Base-by-base conservation (phyloP, 2,329 filamentous ascomycete species). In the Sporothrix sp. region DNA sequence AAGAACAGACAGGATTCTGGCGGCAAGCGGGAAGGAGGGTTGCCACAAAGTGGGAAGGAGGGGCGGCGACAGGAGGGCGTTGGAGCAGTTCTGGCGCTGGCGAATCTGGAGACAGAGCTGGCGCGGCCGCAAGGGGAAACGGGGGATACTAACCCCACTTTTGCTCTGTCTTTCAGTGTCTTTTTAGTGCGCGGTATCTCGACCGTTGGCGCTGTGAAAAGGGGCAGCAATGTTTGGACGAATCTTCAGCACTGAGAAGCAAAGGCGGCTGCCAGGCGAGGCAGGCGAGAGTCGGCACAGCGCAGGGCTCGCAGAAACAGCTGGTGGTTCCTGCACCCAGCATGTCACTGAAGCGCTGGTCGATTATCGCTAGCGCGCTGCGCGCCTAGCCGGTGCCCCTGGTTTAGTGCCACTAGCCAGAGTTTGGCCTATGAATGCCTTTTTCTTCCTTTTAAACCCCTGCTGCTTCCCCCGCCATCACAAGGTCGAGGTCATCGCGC, bases 21-120 rank as follows among this genome's bases (percentile, higher is more conserved):
- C 44, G 44, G 44, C 40, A 47, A 42, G 50, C 39, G 39, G 50
- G 44, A 37, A 32, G 23, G 11, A 32, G 28, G 37, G 39, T 45
- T 46, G 46, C 46, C 39, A 52, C 51, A 52, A 47, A 48, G 25
- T 38, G 48, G 52, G 38, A 50, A 53, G 52, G 52, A 53, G 52
- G 52, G 52, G 47, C 47, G 47, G 42, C 13, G 21, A 11, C 28
- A 25, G 27, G 9, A 30, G 18, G 28, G 21, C 18, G 35, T 35
- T 42, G 9, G 30, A 36, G 32, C 48, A 30, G n/a, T 25, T 45
- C n/a, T 37, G 48, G 43, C 39, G 51, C 51, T 46, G 33, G 46
- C 51, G 35, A 46, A 30, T 48, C 37, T 43, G 27, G 35, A 40
- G 35, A 46, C 16, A 35, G n/a, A 10, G 39, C n/a, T 18, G 39